Evolutionary conservation across 2,329 filamentous ascomycete species (phyloP).

Genomic region (Cladophialophora yegresii): DNA sequence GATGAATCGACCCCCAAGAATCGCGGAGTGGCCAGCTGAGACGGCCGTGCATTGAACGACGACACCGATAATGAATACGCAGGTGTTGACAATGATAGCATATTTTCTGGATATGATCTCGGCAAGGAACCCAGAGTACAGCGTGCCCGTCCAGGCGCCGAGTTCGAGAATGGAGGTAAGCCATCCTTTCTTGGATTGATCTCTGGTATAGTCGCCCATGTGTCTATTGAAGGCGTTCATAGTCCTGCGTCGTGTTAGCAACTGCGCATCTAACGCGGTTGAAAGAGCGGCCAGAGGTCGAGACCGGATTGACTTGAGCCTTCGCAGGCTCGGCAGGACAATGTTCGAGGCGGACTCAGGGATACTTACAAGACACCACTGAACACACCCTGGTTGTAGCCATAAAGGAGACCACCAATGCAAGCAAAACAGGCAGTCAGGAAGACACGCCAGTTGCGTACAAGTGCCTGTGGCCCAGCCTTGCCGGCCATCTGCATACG

Average conservation of each 20-base stretch:
- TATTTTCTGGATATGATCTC: constrained; percentile 43
- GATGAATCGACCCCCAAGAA: constrained; percentile 47
- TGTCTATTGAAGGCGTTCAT: constrained; percentile 37
- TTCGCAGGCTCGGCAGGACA: neutral
- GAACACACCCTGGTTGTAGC: constrained; percentile 78
- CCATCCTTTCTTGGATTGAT: constrained; percentile 40
- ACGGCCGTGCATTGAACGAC: constrained; percentile 52
- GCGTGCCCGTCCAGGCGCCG: constrained; percentile 45
- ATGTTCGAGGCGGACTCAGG: neutral
- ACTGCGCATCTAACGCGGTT: neutral
- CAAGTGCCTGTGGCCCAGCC: constrained; percentile 52
- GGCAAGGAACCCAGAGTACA: constrained; percentile 44
- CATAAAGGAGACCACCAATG: constrained; percentile 59
- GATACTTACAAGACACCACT: constrained; percentile 61
- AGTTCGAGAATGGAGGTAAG: constrained; percentile 48
- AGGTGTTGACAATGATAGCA: constrained; percentile 41
- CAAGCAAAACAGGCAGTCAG: constrained; percentile 58
- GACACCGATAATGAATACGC: constrained; percentile 44
- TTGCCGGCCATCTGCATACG: constrained; percentile 43
- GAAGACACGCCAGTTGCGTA: constrained; percentile 58
- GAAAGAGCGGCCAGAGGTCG: neutral
- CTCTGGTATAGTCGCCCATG: constrained; percentile 35
- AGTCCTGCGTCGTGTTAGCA: constrained; percentile 29
- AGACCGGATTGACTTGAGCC: too few species aligned
- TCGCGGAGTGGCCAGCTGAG: constrained; percentile 39